Evolutionary conservation across 768 basidiomycete species (phyloP), one percentile per base, ranked within the genome.

Genomic region (Tylopilus subfusipes): DNA sequence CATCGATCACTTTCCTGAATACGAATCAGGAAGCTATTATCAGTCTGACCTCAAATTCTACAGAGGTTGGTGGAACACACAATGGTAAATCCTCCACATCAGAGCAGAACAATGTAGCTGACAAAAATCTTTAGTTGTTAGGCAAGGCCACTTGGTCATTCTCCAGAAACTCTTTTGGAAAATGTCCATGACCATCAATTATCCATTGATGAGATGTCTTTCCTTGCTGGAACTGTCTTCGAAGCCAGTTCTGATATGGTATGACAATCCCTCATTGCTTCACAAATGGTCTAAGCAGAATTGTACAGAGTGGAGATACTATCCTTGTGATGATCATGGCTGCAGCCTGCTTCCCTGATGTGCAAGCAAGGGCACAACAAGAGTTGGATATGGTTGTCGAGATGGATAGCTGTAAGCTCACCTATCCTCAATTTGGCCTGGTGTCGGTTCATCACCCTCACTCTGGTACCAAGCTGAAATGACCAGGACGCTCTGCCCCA

Each of bases 221-320:
- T 80, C 61, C 76, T 86, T 39, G 78, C 80, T 1, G 84, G 84
- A 2, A 75, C 75, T 25, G 74, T 85, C 65, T 84, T 83, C 56
- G 84, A 80, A 42, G 84, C 83, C 11, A 83, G 84, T 5, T 77
- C 77, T 0, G 84, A 83, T 54, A 85, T 84, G 39, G 76, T 73
- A 50, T 55, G 36, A 12, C 11, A 3, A 22, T 21, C 5, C 8
- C 11, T 5, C 21, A 3, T 5, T 2, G 0, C 2, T 8, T 4
- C 19, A 5, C 9, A 9, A 8, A 24, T 21, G 1, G 12, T 31
- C 47, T 50, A 16, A 45, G 11, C 30, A 2, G 7, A 24, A n/a
- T 22, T 1, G 8, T n/a, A n/a, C 6, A 36, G 38, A 44, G 55
- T 47, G 31, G 54, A 2, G 27, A 36, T 46, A 48, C 21, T 22